Conservation (phyloP, 2,329 filamentous ascomycete genomes). For the Sphaerulina musiva region DNA sequence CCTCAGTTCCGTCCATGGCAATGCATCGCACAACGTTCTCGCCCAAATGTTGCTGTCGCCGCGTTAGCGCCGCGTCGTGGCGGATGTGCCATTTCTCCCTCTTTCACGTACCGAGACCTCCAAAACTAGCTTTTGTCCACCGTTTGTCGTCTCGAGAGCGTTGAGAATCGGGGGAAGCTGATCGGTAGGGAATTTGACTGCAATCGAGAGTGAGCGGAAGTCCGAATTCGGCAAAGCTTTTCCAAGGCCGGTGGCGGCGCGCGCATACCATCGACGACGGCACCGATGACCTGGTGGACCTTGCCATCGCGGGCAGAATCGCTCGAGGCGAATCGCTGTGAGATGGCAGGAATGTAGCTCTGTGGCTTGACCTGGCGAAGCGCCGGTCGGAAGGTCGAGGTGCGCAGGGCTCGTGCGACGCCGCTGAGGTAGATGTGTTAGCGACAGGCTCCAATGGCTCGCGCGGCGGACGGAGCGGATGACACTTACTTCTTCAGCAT, state of each 20-base stretch:
- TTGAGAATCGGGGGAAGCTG: constrained; percentile 97
- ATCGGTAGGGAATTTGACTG: constrained; percentile 94
- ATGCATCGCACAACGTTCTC: constrained; percentile 99
- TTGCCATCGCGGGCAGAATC: constrained; percentile 54
- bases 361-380: constrained; percentile 49
- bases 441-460: constrained; percentile 34
- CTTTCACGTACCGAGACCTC: constrained; percentile 78
- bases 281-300: constrained; percentile 85
- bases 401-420: constrained; percentile 59
- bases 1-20: constrained; percentile 99
- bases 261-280: constrained; percentile 90
- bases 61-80: constrained; percentile 25
- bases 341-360: constrained; percentile 53
- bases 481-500: constrained; percentile 74
- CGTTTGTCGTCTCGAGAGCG: constrained; percentile 85
- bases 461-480: constrained; percentile 20
- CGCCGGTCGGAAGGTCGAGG: constrained; percentile 53
- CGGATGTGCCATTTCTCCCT: constrained; percentile 11
- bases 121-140: constrained; percentile 87
- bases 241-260: constrained; percentile 10
- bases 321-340: constrained; percentile 57
- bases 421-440: constrained; percentile 46
- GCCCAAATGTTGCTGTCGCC: constrained; percentile 87
- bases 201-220: constrained; percentile 26
- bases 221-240: constrained; percentile 21